A percentile compares a stretch with the other conserved stretches of the same genome.
phyloP scores from a whole-genome alignment of 805 yeast species.

The Spathaspora gorwiae region DNA sequence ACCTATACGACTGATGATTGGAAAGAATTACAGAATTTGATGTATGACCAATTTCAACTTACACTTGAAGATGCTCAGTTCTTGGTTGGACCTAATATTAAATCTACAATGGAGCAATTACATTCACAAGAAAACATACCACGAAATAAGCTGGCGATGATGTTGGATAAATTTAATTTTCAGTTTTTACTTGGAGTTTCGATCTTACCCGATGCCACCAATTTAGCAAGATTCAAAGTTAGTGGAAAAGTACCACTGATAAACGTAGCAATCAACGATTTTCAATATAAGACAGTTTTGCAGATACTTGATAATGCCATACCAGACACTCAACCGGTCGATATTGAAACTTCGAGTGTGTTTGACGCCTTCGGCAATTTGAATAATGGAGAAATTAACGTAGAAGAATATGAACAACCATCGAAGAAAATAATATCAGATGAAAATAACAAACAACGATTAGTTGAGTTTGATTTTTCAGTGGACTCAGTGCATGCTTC shows the following conservation, averaged over 20 bases:
- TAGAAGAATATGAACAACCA: slow-evolving; percentile 1
- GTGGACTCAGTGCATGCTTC: slow-evolving; percentile 62
- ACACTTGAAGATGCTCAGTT: slow-evolving; percentile 82
- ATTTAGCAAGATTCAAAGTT: slow-evolving; percentile 66
- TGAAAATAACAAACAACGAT: slow-evolving; percentile 43
- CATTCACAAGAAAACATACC: slow-evolving; percentile 36
- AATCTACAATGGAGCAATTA: slow-evolving; percentile 70
- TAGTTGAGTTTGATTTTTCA: slow-evolving; percentile 67
- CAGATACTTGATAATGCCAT: slow-evolving; percentile 64
- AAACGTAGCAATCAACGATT: slow-evolving; percentile 72
- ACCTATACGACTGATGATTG: slow-evolving; percentile 66
- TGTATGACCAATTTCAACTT: slow-evolving; percentile 86
- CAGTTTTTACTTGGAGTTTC: slow-evolving; percentile 75
- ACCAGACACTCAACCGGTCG: slow-evolving; percentile 44
- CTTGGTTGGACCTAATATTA: slow-evolving; percentile 76
- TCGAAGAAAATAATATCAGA: background rate
- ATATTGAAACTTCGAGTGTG: slow-evolving; percentile 28
- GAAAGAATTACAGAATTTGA: slow-evolving; percentile 64
- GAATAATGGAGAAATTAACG: slow-evolving; percentile 2
- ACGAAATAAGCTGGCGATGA: slow-evolving; percentile 44
- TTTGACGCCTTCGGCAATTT: slow-evolving; percentile 25
- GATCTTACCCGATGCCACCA: slow-evolving; percentile 74
- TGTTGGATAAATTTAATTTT: slow-evolving; percentile 73
- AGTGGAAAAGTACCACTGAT: slow-evolving; percentile 76
- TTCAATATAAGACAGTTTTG: slow-evolving; percentile 86